Evolutionary conservation across 148 eudicot species (phyloP), one percentile per base, ranked within the genome.

Genomic region (Fagopyrum tataricum): DNA sequence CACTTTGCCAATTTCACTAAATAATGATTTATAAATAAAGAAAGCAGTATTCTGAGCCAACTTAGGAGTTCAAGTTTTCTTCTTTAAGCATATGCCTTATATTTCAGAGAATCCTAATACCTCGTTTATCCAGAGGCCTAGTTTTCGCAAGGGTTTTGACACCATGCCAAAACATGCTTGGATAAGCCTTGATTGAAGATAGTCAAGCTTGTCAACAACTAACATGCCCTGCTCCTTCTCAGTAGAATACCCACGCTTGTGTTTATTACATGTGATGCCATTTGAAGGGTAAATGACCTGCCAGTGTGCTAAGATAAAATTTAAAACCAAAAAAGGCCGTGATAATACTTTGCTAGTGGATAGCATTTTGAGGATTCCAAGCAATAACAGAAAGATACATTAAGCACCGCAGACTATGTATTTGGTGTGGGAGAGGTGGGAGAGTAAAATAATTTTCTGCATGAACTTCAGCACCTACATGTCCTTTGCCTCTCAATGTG

Each of bases 201-300:
- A 94, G 85, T 94, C 98, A 78, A 94, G 82, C 72, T 94, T 94
- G 79, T 91, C 98, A 74, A 76, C 98, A 71, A 91, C 76, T 72
- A 94, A 84, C 82, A 88, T 75, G 79, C 98, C 98, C 78, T 88
- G 88, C 78, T 94, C 91, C 83, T 82, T 88, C 80, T 91, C 97
- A 42, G 93, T 88, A 64, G 88, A 75, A 79, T 94, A 94, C 53
- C 98, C 98, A 20, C 98, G 84, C 91, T 97, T 94, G 84, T 51
- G n/a, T 78, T 43, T 53, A 79, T 71, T 73, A 78, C 71, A 70
- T 12, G 75, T 68, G 46, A 75, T 67, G 71, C 40, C 72, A 70
- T 37, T 67, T 72, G 72, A 75, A 74, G 64, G 61, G 75, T 72
- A 73, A 73, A 79, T 78, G 56, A 64, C 77, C 77, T 75, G 71